Percentiles rank a stretch among this genome's conserved stretches.
phyloP scores from a whole-genome alignment of 2,329 filamentous ascomycete genomes.

The Annulohypoxylon truncatum region DNA sequence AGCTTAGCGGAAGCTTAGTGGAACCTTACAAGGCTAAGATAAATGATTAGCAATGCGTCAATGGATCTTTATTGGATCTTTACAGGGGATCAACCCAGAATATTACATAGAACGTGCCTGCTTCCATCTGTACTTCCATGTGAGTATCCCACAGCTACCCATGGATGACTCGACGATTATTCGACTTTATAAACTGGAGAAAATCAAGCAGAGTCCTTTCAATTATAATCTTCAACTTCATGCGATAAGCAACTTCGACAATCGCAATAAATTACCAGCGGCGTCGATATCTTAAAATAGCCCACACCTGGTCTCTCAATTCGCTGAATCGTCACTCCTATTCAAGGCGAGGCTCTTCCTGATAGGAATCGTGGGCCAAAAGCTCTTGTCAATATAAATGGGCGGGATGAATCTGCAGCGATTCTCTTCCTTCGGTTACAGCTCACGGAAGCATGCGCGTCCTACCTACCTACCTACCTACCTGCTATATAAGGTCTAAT shows the following conservation, averaged over 20 bases:
- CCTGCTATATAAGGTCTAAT: background rate
- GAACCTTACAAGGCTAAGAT: constrained; percentile 27
- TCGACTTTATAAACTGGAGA: constrained; percentile 6
- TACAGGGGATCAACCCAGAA: constrained; percentile 13
- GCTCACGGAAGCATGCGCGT: background rate
- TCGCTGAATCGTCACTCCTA: background rate
- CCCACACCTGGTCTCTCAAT: background rate
- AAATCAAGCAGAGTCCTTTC: background rate
- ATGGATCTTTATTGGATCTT: constrained; percentile 16
- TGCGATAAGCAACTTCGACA: background rate
- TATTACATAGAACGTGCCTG: background rate
- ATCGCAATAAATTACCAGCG: background rate
- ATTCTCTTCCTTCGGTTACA: background rate
- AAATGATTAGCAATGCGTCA: constrained; percentile 32
- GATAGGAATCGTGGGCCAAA: background rate
- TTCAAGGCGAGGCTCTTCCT: background rate
- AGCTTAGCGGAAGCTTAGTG: constrained; percentile 26
- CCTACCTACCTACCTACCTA: background rate
- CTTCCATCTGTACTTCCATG: background rate
- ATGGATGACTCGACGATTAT: constrained; percentile 3
- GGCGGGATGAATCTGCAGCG: background rate
- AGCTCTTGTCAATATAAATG: background rate
- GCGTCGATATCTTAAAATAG: background rate
- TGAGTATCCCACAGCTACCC: background rate
- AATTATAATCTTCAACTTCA: background rate